Evolutionary conservation across 371 early-diverging fungal genomes (phyloP).

Genomic region (Mortierella sp.): DNA sequence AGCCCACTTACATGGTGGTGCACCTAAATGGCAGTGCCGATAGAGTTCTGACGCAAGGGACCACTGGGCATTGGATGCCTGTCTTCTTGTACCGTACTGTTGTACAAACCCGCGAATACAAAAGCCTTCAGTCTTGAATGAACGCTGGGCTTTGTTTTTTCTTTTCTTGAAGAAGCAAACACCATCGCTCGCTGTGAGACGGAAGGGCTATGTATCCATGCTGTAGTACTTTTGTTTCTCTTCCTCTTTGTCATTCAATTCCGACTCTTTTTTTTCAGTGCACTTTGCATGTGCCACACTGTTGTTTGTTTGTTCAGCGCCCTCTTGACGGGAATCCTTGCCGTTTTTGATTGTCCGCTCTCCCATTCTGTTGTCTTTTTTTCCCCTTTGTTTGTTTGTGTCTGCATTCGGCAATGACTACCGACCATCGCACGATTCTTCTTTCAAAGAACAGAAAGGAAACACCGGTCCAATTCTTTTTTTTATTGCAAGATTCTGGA

Average conservation of each 20-base stretch:
- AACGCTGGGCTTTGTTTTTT: background rate
- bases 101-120: background rate
- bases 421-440: background rate
- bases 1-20: background rate
- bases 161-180: background rate
- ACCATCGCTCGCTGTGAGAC: background rate
- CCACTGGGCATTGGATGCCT: background rate
- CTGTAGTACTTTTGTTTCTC: background rate
- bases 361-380: background rate
- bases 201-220: background rate
- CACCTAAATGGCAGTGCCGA: conserved; percentile 6
- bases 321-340: background rate
- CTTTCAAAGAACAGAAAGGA: background rate
- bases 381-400: background rate
- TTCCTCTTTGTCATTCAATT: background rate
- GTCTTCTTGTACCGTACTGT: background rate
- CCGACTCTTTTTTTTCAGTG: background rate
- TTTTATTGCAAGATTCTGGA: too few species aligned
- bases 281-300: too few species aligned
- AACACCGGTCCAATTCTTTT: background rate
- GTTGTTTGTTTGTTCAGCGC: conserved; percentile 5
- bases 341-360: background rate
- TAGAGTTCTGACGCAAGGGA: conserved; percentile 11
- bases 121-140: background rate
- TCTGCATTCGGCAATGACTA: background rate